Evolutionary conservation across 495 filamentous ascomycete genomes (phyloP).

Genomic region (Penicillium paradoxum): DNA sequence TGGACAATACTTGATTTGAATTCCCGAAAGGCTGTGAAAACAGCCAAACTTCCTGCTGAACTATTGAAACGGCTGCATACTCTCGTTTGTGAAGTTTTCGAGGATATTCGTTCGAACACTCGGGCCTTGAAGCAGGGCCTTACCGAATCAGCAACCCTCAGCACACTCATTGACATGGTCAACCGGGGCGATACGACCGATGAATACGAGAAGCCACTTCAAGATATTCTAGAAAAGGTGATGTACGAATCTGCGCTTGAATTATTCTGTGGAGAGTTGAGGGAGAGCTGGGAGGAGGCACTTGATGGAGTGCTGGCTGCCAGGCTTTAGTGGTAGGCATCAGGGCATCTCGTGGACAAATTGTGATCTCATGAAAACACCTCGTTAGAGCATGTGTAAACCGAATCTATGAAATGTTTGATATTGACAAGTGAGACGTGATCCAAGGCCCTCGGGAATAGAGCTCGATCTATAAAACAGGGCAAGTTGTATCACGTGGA

Average conservation of each 20-base stretch:
- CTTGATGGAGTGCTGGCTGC: constrained; percentile 36
- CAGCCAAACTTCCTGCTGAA: constrained; percentile 33
- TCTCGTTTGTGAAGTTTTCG: constrained; percentile 28
- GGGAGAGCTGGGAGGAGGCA: constrained; percentile 46
- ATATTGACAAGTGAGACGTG: not conserved
- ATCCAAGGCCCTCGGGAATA: not conserved
- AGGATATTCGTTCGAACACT: constrained; percentile 30
- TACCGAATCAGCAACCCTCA: constrained; percentile 34
- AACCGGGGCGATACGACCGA: constrained; percentile 21
- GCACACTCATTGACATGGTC: constrained; percentile 34
- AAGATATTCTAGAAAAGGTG: constrained; percentile 27
- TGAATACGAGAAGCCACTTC: constrained; percentile 28
- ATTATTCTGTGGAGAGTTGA: constrained; percentile 39
- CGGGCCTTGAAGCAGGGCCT: constrained; percentile 35
- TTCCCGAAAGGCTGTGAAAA: constrained; percentile 30
- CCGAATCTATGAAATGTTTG: not conserved
- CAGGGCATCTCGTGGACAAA: not conserved
- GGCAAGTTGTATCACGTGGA: not conserved
- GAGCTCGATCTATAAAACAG: not conserved
- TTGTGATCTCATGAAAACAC: not conserved
- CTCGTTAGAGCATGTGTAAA: not conserved
- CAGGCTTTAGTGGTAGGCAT: constrained; percentile 20
- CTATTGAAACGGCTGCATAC: constrained; percentile 24
- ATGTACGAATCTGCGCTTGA: constrained; percentile 36
- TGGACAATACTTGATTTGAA: constrained; percentile 28